phyloP scores from a whole-genome alignment of 1,284 basidiomycete species.

The Fomitopsis palustris region DNA sequence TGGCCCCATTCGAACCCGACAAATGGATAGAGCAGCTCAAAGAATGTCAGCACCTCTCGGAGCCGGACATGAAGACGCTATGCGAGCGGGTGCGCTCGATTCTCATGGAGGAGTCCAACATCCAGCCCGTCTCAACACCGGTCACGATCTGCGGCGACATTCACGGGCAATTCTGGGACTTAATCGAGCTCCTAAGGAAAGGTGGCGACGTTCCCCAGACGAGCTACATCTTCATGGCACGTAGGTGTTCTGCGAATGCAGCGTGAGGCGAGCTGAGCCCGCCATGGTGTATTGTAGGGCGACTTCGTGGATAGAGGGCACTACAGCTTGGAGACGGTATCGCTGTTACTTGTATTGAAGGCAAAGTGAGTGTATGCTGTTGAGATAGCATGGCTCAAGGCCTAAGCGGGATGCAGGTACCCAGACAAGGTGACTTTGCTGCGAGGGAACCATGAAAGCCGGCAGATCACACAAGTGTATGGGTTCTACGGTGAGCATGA shows the following conservation, averaged over 20 bases:
- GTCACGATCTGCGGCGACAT: constrained; percentile 77
- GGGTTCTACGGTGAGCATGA: constrained; percentile 84
- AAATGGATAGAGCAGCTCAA: constrained; percentile 79
- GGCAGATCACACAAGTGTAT: constrained; percentile 98
- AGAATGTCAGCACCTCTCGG: constrained; percentile 84
- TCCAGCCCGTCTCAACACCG: constrained; percentile 88
- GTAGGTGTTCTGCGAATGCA: constrained; percentile 40
- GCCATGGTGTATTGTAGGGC: constrained; percentile 49
- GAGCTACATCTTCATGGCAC: constrained; percentile 97
- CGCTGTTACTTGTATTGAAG: constrained; percentile 85
- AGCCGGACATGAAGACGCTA: constrained; percentile 87
- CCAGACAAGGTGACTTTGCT: constrained; percentile 90
- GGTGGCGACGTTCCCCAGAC: constrained; percentile 88
- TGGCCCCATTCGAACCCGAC: constrained; percentile 54
- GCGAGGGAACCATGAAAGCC: constrained; percentile 92
- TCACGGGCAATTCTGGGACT: constrained; percentile 93
- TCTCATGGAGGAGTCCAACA: constrained; percentile 93
- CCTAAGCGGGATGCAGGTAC: constrained; percentile 38
- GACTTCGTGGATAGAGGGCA: constrained; percentile 98
- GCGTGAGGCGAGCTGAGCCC: constrained; percentile 19
- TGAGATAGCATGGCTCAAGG: neutral
- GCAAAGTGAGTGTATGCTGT: constrained; percentile 58
- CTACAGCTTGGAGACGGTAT: constrained; percentile 95
- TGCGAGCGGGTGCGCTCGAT: constrained; percentile 84
- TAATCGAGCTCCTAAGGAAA: constrained; percentile 86